These are phyloP conservation scores for Sphagnum magellanicum DNA, from an alignment of 228 moss, liverwort and hornwort species.

Conservation along the genomic window DNA sequence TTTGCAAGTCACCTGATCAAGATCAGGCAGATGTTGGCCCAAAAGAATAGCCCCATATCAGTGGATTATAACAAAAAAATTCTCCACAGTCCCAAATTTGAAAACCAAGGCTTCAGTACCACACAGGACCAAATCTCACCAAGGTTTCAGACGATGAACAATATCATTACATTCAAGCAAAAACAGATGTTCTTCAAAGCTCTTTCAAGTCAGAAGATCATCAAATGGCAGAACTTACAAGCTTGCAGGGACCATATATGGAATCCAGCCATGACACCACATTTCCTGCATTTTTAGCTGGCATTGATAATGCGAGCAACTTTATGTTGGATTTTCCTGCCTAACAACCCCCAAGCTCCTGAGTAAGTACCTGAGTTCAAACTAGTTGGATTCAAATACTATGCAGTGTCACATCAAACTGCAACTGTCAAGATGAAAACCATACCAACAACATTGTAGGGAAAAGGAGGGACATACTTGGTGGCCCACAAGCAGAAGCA, in stretches of 20 bases:
- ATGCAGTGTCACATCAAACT: not conserved
- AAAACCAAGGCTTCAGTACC: too few relatives aligned
- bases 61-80: too few relatives aligned
- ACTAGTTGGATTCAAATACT: too few relatives aligned
- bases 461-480: conserved; percentile 8
- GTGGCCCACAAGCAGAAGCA: conserved; percentile 13
- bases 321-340: conserved; percentile 1
- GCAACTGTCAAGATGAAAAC: not conserved
- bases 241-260: conserved; percentile 11
- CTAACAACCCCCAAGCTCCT: not conserved
- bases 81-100: too few relatives aligned
- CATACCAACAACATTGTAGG: not conserved
- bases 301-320: conserved; percentile 17
- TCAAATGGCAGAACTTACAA: conserved; percentile 2
- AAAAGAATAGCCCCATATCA: too few relatives aligned
- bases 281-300: conserved; percentile 8
- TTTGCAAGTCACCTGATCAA: conserved; percentile 13
- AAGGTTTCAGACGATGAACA: too few relatives aligned
- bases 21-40: not conserved
- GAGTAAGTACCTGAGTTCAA: too few relatives aligned
- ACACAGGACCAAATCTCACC: too few relatives aligned
- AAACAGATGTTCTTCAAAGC: not conserved
- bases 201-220: not conserved
- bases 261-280: conserved; percentile 19
- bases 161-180: too few relatives aligned